Conservation (phyloP, 1,284 basidiomycete genomes). For the Mycosarcoma maydis region DNA sequence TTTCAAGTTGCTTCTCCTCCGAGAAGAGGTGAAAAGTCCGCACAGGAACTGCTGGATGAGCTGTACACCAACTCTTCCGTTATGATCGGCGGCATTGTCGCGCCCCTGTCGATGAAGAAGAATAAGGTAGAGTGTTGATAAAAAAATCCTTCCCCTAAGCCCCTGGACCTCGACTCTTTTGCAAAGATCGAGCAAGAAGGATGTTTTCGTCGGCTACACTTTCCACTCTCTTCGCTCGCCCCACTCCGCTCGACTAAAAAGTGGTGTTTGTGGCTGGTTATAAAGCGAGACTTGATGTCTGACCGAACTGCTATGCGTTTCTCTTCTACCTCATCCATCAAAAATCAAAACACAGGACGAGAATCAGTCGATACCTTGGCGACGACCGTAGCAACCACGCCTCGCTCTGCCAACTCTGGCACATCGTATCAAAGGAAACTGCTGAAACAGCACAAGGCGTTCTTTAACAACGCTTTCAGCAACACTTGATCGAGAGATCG, state of each 20-base stretch:
- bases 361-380: constrained; percentile 23
- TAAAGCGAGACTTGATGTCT: constrained; percentile 7
- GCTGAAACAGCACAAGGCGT: constrained; percentile 26
- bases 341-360: no score
- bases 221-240: no score
- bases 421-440: constrained; percentile 13
- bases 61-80: constrained; percentile 1
- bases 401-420: neutral
- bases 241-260: no score
- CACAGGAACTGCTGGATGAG: neutral
- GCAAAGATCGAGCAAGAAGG: no score
- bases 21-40: neutral
- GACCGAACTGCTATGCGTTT: neutral
- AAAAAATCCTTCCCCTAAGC: neutral
- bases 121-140: constrained; percentile 13
- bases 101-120: neutral
- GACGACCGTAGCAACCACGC: constrained; percentile 1
- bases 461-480: constrained; percentile 38
- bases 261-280: no score
- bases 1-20: constrained; percentile 7
- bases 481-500: constrained; percentile 6
- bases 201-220: no score
- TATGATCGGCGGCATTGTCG: neutral
- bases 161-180: neutral
- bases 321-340: no score